Evolutionary conservation across 2,329 filamentous ascomycete species (phyloP), one percentile per base, ranked within the genome.

Genomic region (Paracamarosporium sp.): DNA sequence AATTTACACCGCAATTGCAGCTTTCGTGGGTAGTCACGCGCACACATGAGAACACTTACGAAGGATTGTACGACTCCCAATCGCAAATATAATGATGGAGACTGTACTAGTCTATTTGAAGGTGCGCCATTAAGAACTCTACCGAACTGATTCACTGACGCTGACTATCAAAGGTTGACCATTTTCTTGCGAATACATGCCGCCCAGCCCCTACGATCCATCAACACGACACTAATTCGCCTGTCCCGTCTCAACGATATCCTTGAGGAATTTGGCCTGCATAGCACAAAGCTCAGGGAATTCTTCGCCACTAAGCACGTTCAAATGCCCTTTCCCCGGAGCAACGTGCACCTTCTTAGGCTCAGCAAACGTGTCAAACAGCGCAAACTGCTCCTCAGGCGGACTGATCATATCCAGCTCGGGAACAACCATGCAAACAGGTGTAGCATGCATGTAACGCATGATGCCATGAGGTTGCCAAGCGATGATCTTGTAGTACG

Each of bases 361-460:
- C 15, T 31, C 50, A 7, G 2, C 7, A 9, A 57, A 27, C 3
- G 35, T 35, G 28, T 57, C 55, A 22, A 40, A 53, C 13, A 54
- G 15, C 41, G 8, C 36, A 25, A 27, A 47, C 30, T 57, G 55
- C 4, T 31, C 20, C 11, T 53, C 22, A 5, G 55, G 8, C 15
- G 50, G 50, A 17, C 48, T 54, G n/a, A 57, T 48, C 40, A 28
- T 12, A 31, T 57, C 55, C n/a, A 45, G n/a, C 33, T 48, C 50
- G 6, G 38, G 38, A 17, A 20, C 15, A 27, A 57, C 33, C 11
- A 57, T n/a, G 13, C 46, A 5, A 15, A 40, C 44, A 11, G 50
- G 55, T 13, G 50, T 53, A 12, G 50, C 38, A 7, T 24, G 47
- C 20, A 57, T 51, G 24, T 22, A 48, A 13, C 24, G 15, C 48